Conservation (phyloP, 495 filamentous ascomycete species). For the Penicillium goetzii region DNA sequence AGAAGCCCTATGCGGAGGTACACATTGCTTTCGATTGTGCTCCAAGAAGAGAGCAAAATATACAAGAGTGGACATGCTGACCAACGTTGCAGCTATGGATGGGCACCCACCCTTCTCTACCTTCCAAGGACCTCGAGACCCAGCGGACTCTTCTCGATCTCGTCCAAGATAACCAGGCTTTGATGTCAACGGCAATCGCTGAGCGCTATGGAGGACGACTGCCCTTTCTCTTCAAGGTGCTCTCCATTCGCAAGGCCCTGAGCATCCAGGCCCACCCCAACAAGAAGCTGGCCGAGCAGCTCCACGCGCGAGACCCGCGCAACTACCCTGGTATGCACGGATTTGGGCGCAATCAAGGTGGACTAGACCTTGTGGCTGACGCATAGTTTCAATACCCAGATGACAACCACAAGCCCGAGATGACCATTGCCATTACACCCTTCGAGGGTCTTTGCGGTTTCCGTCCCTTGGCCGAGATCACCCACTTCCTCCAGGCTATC, state of each 20-base stretch:
- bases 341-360: not conserved
- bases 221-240: slow-evolving; percentile 96
- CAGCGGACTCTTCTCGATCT: slow-evolving; percentile 87
- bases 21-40: slow-evolving; percentile 25
- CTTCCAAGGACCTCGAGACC: slow-evolving; percentile 84
- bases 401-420: slow-evolving; percentile 99
- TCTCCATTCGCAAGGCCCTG: slow-evolving; percentile 90
- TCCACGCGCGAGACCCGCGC: slow-evolving; percentile 83
- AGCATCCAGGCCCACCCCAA: slow-evolving; percentile 98
- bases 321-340: slow-evolving; percentile 77
- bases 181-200: slow-evolving; percentile 72
- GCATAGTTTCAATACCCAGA: slow-evolving; percentile 49
- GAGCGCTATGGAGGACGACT: slow-evolving; percentile 77
- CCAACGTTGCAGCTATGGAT: slow-evolving; percentile 79
- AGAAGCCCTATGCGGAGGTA: slow-evolving; percentile 85
- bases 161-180: slow-evolving; percentile 82
- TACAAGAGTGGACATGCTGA: slow-evolving; percentile 19
- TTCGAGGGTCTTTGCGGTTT: slow-evolving; percentile 98
- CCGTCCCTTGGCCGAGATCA: slow-evolving; percentile 81
- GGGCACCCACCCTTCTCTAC: slow-evolving; percentile 95
- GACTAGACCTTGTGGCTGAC: slow-evolving; percentile 5
- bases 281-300: slow-evolving; percentile 90
- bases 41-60: not conserved
- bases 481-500: slow-evolving; percentile 78
- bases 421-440: slow-evolving; percentile 95